Conservation (phyloP, 1,284 basidiomycete genomes). For the Phylloboletellus chloephorus region DNA sequence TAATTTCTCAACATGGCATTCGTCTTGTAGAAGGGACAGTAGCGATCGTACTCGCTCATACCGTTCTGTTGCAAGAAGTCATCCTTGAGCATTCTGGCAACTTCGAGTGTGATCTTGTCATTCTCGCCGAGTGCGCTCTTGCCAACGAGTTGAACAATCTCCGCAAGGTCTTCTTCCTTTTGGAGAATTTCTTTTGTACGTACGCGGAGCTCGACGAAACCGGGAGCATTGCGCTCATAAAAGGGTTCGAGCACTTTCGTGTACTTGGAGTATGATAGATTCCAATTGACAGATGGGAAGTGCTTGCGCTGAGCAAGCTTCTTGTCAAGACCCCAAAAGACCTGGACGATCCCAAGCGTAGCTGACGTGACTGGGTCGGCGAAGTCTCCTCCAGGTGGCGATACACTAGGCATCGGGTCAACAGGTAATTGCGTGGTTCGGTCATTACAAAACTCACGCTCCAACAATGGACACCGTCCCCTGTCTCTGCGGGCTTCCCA, state of each 20-base stretch:
- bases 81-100: slow-evolving; percentile 95
- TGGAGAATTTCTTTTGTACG: slow-evolving; percentile 96
- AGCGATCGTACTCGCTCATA: slow-evolving; percentile 96
- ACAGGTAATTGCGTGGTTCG: slow-evolving; percentile 1
- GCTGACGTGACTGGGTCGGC: slow-evolving; percentile 98
- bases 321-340: slow-evolving; percentile 96
- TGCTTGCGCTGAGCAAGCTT: slow-evolving; percentile 97
- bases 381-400: slow-evolving; percentile 98
- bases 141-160: slow-evolving; percentile 98
- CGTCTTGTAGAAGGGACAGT: slow-evolving; percentile 98
- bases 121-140: slow-evolving; percentile 96
- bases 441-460: slow-evolving; percentile 63
- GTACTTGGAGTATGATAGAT: slow-evolving; percentile 97
- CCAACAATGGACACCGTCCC: slow-evolving; percentile 98
- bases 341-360: slow-evolving; percentile 97
- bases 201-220: slow-evolving; percentile 89
- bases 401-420: slow-evolving; percentile 59
- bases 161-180: slow-evolving; percentile 97
- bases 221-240: slow-evolving; percentile 88
- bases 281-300: slow-evolving; percentile 99
- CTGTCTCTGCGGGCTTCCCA: slow-evolving; percentile 84
- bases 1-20: slow-evolving; percentile 95
- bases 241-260: slow-evolving; percentile 91
- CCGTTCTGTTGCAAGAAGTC: slow-evolving; percentile 99
- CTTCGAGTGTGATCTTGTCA: slow-evolving; percentile 98